Evolutionary conservation across 2,329 filamentous ascomycete species (phyloP), one percentile per base, ranked within the genome.

Genomic region (Epichloe baconii): DNA sequence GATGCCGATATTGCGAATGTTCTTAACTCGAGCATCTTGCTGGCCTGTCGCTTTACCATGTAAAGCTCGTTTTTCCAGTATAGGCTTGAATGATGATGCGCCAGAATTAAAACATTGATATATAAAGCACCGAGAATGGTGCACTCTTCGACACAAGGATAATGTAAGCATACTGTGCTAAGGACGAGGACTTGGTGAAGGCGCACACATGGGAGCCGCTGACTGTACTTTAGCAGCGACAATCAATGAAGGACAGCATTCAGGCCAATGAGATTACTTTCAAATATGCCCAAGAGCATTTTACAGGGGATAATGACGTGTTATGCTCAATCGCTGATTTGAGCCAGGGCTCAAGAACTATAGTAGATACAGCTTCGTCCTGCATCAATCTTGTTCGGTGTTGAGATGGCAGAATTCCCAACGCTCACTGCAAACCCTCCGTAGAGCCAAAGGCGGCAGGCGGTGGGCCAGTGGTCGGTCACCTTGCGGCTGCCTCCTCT

Each of bases 1-100:
- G 59, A 98, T 97, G 55, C 93, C 93, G 64, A 98, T 96, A 64
- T 98, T 98, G 59, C 91, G 79, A 48, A 90, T 93, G 60, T 79
- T 79, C 46, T 64, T 57, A 8, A 68, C 55, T 23, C 58, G 59
- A 35, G 58, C 49, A 57, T 62, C 58, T 51, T 61, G 55, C 41
- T 59, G 56, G 17, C 54, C 40, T 21, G 55, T 49, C 8, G 55
- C 42, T n/a, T 54, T 37, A n/a, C 34, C 48, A 34, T 48, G 54
- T 7, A 50, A 45, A 48, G 17, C 43, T 14, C 49, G 47, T 19
- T 21, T 44, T 4, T 36, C 38, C 40, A 17, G 19, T 35, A 52
- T 41, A 34, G 14, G 23, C 38, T 14, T 17, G 8, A 31, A 26
- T 15, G 17, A 35, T 3, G 10, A 41, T 23, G 19, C 43, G 21